Base-by-base conservation (phyloP, 805 yeast species). In the Soucietia sequanensis region DNA sequence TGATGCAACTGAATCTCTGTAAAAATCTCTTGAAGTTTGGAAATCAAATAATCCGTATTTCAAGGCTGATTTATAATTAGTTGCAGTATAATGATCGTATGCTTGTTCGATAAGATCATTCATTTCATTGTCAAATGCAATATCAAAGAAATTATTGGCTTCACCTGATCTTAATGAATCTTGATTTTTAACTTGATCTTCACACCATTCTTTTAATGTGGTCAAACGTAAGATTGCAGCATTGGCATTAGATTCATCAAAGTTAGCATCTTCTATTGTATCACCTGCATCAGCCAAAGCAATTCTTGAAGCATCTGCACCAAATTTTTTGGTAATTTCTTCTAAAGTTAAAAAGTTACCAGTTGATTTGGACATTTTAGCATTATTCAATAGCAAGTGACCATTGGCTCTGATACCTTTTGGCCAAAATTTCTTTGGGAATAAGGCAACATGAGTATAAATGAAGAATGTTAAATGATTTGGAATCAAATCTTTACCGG, bases 221-320 rank as follows among this genome's bases (percentile, higher is more conserved):
- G 77, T 84, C 59, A 93, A 75, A 69, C 99, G 85, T 61, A 93
- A 76, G 60, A 93, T 90, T 17, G 98, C 97, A 30, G 99, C 96
- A 56, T 93, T 93, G 36, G 99, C 99, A 56, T 82, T 90, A 41
- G 88, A 70, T 68, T 93, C 99, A 55, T 93, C 99, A 56, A 93
- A 86, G 72, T 93, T 93, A 34, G 99, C 99, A 64, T 93, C 99
- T 68, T 93, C 99, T 48, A 89, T 80, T 27, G 93, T 73, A 60
- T 93, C 99, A 72, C 99, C 99, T 34, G 97, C 96, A 70, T 93
- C 99, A 30, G 98, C 99, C 46, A 93, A 71, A 4, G 99, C 97
- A 60, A 93, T 86, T 74, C 99, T 84, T 8, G 96, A 72, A 27
- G 98, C 97, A 63, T 93, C 99, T 33, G 98, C 95, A 62, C 99